phyloP scores from a whole-genome alignment of 1,139 yeast species.

The Diutina mesorugosa region DNA sequence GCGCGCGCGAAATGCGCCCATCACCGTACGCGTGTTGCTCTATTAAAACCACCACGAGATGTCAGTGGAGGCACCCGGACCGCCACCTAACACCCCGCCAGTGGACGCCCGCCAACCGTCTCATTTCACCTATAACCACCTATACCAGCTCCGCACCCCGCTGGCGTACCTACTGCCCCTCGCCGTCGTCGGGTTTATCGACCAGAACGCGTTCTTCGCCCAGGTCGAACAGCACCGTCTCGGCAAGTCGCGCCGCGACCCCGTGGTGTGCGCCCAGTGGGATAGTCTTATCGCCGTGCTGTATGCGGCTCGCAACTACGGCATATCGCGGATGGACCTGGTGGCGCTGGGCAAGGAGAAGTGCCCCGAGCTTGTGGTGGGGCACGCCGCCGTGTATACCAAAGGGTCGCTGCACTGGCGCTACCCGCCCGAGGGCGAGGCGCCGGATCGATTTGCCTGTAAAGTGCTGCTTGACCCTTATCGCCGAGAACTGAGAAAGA shows the following conservation, averaged over 20 bases:
- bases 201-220: slow-evolving; percentile 90
- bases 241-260: slow-evolving; percentile 51
- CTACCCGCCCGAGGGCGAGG: slow-evolving; percentile 20
- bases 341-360: slow-evolving; percentile 54
- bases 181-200: slow-evolving; percentile 77
- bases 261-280: slow-evolving; percentile 96
- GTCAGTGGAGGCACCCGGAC: neutral
- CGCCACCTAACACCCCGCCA: neutral
- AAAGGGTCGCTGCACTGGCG: slow-evolving; percentile 82
- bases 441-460: slow-evolving; percentile 38
- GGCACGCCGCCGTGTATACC: slow-evolving; percentile 89
- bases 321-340: slow-evolving; percentile 68
- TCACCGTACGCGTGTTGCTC: too few species aligned
- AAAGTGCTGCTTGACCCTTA: slow-evolving; percentile 90
- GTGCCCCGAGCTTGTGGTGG: slow-evolving; percentile 64
- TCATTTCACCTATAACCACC: neutral
- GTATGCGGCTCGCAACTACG: slow-evolving; percentile 77
- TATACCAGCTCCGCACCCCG: neutral
- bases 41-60: neutral
- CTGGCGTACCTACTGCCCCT: slow-evolving; percentile 48
- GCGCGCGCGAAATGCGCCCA: neutral
- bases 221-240: slow-evolving; percentile 81
- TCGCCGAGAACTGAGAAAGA: slow-evolving; percentile 73
- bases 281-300: slow-evolving; percentile 76
- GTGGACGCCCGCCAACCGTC: neutral